Percentiles rank a stretch among this genome's conserved stretches.
phyloP scores from a whole-genome alignment of 495 filamentous ascomycete genomes.

The Trichoderma parareesei region DNA sequence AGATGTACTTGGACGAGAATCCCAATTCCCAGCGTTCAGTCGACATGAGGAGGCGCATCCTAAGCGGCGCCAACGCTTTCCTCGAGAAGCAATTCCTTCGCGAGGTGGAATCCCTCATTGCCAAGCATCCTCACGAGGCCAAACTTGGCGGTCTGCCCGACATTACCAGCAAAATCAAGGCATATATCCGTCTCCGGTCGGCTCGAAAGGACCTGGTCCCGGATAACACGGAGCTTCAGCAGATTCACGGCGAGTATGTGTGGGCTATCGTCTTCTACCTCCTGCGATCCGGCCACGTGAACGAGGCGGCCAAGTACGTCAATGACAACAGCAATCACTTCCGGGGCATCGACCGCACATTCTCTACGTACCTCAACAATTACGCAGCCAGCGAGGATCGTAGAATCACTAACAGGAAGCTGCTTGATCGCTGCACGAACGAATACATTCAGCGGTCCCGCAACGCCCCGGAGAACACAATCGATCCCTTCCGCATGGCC shows the following conservation, averaged over 20 bases:
- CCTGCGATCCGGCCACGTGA: constrained; percentile 74
- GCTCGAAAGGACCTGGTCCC: constrained; percentile 69
- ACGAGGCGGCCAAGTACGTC: constrained; percentile 81
- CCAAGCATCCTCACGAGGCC: constrained; percentile 78
- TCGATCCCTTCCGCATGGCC: constrained; percentile 92
- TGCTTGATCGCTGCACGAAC: constrained; percentile 77
- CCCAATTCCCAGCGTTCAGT: constrained; percentile 52
- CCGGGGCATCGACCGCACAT: constrained; percentile 81
- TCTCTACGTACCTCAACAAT: constrained; percentile 76
- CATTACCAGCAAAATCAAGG: constrained; percentile 79
- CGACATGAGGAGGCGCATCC: constrained; percentile 60
- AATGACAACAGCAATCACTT: constrained; percentile 66
- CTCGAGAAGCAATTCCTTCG: constrained; percentile 67
- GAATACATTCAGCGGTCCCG: constrained; percentile 80
- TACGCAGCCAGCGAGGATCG: constrained; percentile 65
- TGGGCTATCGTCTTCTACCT: constrained; percentile 94
- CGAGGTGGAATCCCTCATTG: constrained; percentile 64
- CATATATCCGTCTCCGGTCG: constrained; percentile 73
- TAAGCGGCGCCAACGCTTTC: constrained; percentile 66
- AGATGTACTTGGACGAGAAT: constrained; percentile 63
- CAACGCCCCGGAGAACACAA: constrained; percentile 75
- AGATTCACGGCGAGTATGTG: constrained; percentile 69
- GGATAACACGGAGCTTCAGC: constrained; percentile 65
- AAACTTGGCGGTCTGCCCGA: constrained; percentile 84
- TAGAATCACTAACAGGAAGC: constrained; percentile 55